A percentile compares a stretch with the other conserved stretches of the same genome.
These are phyloP conservation scores for Ganoderma multipileum DNA, from an alignment of 1,284 basidiomycete genomes.

Conservation along the genomic window DNA sequence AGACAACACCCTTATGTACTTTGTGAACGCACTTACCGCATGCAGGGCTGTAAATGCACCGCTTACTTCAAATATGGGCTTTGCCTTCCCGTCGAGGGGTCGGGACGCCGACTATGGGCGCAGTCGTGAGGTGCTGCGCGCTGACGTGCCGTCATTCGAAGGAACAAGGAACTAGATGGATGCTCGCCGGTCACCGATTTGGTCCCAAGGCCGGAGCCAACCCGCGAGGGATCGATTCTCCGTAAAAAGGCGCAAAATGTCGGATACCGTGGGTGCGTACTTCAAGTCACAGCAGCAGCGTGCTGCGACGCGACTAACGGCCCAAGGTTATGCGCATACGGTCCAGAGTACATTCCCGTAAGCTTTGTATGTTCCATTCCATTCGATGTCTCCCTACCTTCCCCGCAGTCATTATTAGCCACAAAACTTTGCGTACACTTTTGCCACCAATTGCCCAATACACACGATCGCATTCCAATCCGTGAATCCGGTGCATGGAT, in stretches of 20 bases:
- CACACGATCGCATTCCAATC: neutral
- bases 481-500: neutral
- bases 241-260: constrained; percentile 39
- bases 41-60: constrained; percentile 5
- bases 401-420: neutral
- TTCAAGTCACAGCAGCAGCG: constrained; percentile 39
- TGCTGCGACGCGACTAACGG: constrained; percentile 23
- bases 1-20: neutral
- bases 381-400: neutral
- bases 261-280: constrained; percentile 40
- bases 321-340: constrained; percentile 12
- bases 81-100: constrained; percentile 18
- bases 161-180: constrained; percentile 42
- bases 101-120: constrained; percentile 25
- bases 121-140: constrained; percentile 46
- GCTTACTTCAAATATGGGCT: constrained; percentile 22
- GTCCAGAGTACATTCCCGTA: neutral
- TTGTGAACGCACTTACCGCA: neutral
- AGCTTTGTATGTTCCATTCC: neutral
- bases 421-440: neutral
- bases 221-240: constrained; percentile 31
- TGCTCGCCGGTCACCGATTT: constrained; percentile 44
- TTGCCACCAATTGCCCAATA: neutral
- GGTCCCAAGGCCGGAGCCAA: constrained; percentile 36
- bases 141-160: constrained; percentile 47